Percentiles rank a stretch among this genome's conserved stretches.
These are phyloP conservation scores for Scleroderma citrinum DNA, from an alignment of 768 basidiomycete species.

Conservation along the genomic window DNA sequence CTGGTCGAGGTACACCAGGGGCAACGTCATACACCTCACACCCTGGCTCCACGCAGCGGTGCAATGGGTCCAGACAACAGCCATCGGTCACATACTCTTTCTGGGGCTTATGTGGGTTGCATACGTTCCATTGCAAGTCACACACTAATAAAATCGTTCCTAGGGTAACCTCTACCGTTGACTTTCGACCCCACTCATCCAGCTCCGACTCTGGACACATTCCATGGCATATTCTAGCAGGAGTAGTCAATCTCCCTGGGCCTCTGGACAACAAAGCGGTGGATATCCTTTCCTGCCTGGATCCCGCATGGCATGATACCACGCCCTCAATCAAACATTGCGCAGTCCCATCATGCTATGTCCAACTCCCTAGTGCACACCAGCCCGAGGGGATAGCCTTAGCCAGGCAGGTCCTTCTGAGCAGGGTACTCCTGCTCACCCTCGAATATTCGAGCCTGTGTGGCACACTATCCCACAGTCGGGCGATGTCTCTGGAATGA, in stretches of 20 bases:
- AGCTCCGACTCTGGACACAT: slow-evolving; percentile 45
- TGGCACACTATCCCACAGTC: slow-evolving; percentile 4
- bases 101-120: slow-evolving; percentile 31
- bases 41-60: slow-evolving; percentile 35
- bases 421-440: slow-evolving; percentile 6
- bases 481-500: background rate
- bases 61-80: slow-evolving; percentile 29
- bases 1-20: slow-evolving; percentile 23
- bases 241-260: slow-evolving; percentile 5
- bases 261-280: background rate
- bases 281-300: slow-evolving; percentile 18
- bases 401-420: slow-evolving; percentile 14
- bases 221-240: slow-evolving; percentile 34
- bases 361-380: slow-evolving; percentile 11
- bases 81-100: slow-evolving; percentile 17
- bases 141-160: slow-evolving; percentile 13
- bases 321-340: slow-evolving; percentile 14
- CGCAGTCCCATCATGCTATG: slow-evolving; percentile 16
- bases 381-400: slow-evolving; percentile 15
- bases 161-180: slow-evolving; percentile 17
- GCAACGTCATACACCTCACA: slow-evolving; percentile 24
- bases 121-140: slow-evolving; percentile 20
- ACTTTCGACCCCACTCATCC: slow-evolving; percentile 27
- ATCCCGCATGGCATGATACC: slow-evolving; percentile 19
- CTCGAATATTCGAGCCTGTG: slow-evolving; percentile 3